These are phyloP conservation scores for Protomyces inundatus DNA, from an alignment of 1,139 yeast species.

Conservation along the genomic window DNA sequence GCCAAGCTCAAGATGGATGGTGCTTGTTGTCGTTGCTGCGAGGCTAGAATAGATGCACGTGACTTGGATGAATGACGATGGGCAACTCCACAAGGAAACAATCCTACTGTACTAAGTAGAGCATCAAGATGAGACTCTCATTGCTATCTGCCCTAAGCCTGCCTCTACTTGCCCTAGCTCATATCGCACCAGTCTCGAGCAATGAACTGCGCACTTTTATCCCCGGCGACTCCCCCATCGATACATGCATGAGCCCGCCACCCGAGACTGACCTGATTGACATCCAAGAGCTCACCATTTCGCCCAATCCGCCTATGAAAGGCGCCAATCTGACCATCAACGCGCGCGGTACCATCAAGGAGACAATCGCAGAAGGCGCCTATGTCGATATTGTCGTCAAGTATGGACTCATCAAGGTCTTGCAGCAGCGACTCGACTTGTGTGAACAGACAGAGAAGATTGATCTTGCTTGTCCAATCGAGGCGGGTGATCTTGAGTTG, in stretches of 20 bases:
- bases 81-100: not conserved
- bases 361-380: constrained; percentile 69
- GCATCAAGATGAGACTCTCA: not conserved
- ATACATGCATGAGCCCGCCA: constrained; percentile 61
- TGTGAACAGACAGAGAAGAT: constrained; percentile 77
- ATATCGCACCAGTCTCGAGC: not conserved
- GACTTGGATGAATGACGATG: not conserved
- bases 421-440: constrained; percentile 81
- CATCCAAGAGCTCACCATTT: constrained; percentile 54
- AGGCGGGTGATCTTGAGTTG: constrained; percentile 60
- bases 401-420: constrained; percentile 80
- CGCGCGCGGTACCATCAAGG: constrained; percentile 61
- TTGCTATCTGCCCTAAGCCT: not conserved
- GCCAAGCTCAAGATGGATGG: not conserved
- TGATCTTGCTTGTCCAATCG: constrained; percentile 70
- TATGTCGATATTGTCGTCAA: constrained; percentile 90
- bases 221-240: constrained; percentile 85
- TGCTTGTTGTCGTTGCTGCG: not conserved
- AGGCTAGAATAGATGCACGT: not conserved
- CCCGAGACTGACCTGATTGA: constrained; percentile 52
- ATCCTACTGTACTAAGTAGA: not conserved
- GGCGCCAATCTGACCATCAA: constrained; percentile 72
- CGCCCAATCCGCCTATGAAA: constrained; percentile 83
- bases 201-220: constrained; percentile 36
- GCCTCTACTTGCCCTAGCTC: not conserved